Percentiles rank a stretch among this genome's conserved stretches.
phyloP scores from a whole-genome alignment of 345 rosid species.

The Syzygium grande region DNA sequence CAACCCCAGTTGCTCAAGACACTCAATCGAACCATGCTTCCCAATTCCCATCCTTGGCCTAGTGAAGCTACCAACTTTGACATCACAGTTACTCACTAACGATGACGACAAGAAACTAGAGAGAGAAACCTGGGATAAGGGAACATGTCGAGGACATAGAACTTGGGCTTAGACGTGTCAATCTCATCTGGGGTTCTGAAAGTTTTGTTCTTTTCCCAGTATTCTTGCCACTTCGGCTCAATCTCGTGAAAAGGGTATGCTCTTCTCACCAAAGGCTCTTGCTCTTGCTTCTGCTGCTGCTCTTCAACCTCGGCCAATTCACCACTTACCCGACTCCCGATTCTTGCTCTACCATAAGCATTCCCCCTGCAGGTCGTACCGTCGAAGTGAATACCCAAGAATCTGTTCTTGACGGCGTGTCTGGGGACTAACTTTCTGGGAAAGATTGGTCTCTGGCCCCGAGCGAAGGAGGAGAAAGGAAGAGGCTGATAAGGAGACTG shows the following conservation, averaged over 20 bases:
- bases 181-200: slow-evolving; percentile 81
- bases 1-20: background rate
- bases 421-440: background rate
- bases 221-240: slow-evolving; percentile 90
- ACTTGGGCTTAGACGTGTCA: slow-evolving; percentile 78
- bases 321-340: background rate
- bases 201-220: slow-evolving; percentile 70
- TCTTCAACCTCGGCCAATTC: slow-evolving; percentile 14
- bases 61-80: background rate
- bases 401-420: background rate
- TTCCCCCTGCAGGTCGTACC: background rate
- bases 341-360: background rate
- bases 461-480: background rate
- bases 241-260: slow-evolving; percentile 84
- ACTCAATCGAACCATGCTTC: background rate
- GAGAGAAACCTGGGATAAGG: slow-evolving; percentile 84
- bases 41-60: background rate
- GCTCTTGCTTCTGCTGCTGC: slow-evolving; percentile 10
- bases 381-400: background rate
- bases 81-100: background rate
- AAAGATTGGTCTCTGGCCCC: background rate
- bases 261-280: slow-evolving; percentile 27
- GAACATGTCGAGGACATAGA: slow-evolving; percentile 98
- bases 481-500: background rate
- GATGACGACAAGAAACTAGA: background rate